Evolutionary conservation across 345 rosid genomes (phyloP), one percentile per base, ranked within the genome.

Genomic region (Hibiscus mutabilis): DNA sequence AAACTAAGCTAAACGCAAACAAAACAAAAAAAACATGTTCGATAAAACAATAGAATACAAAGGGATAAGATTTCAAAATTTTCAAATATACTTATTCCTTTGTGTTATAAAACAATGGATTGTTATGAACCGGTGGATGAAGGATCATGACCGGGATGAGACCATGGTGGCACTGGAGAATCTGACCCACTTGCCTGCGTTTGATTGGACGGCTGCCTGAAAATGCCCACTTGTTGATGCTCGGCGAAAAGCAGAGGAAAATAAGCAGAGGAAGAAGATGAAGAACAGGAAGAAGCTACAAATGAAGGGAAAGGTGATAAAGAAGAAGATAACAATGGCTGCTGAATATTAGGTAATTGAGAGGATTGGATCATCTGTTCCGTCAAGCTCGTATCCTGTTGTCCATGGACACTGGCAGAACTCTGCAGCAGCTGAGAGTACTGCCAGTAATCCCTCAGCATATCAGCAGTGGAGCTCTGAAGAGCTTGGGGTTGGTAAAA

Each of bases 371-470:
- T 21, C 83, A 84, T 57, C 12, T 82, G 88, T 11, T 82, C 81
- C 0, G 72, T 21, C 70, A 78, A 77, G 62, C 66, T 75, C 12
- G 79, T 42, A 2, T 82, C 71, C 68, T 69, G 79, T 12, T 66
- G 74, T 9, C 66, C 65, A 10, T 46, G 82, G 42, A 75, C 65
- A 0, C 77, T 77, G 9, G 76, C 74, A 2, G 84, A 81, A 58
- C 80, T 82, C 74, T 83, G 89, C 69, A 86, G 71, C 66, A 84
- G 47, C 78, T 84, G 90, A 12, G 87, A 77, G 69, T 82, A 84
- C 12, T 81, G 76, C 84, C 77, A 80, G 68, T 82, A 85, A 70
- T 89, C 87, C 56, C 75, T 71, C 74, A 77, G 0, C 11, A 40
- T 56, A 42, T 81, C 80, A 14, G 42, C 64, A 14, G 42, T 18